Conservation (phyloP, 345 rosid species). For the Salix koriyanagi region DNA sequence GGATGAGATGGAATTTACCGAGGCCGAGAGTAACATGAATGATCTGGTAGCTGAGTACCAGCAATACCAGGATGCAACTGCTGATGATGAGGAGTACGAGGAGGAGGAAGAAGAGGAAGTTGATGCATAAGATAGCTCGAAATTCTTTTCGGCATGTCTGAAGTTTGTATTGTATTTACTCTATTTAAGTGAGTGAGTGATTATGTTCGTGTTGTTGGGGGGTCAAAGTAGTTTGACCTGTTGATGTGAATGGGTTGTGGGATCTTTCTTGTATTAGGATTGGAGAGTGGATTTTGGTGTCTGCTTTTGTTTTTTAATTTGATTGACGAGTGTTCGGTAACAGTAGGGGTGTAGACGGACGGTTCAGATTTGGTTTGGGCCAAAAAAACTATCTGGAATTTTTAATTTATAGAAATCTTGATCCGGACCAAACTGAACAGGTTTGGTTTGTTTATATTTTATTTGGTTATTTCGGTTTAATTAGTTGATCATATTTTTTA, state of each 20-base stretch:
- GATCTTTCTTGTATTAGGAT: conserved; percentile 7
- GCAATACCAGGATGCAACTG: conserved; percentile 28
- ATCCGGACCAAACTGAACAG: too few species aligned
- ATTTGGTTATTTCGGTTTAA: too few species aligned
- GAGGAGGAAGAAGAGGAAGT: conserved; percentile 18
- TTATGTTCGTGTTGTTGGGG: background rate
- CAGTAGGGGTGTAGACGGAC: too few species aligned
- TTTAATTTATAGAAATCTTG: too few species aligned
- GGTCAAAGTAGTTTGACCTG: conserved; percentile 2
- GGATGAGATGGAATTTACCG: conserved; percentile 24
- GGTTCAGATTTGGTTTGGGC: too few species aligned
- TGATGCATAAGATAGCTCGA: conserved; percentile 3
- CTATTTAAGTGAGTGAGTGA: conserved; percentile 10
- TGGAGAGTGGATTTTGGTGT: background rate
- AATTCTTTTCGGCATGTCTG: background rate
- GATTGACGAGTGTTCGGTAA: background rate
- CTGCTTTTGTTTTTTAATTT: background rate
- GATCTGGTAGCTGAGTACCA: conserved; percentile 25
- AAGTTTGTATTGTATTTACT: conserved; percentile 12
- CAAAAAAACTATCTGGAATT: too few species aligned
- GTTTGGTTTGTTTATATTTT: too few species aligned
- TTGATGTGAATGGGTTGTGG: background rate
- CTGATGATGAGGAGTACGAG: conserved; percentile 19
- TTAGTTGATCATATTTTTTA: too few species aligned
- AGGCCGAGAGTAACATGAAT: conserved; percentile 25